A percentile compares a stretch with the other conserved stretches of the same genome.
These are phyloP conservation scores for Ophiostoma novo-ulmi DNA, from an alignment of 2,329 filamentous ascomycete genomes.

Conservation along the genomic window DNA sequence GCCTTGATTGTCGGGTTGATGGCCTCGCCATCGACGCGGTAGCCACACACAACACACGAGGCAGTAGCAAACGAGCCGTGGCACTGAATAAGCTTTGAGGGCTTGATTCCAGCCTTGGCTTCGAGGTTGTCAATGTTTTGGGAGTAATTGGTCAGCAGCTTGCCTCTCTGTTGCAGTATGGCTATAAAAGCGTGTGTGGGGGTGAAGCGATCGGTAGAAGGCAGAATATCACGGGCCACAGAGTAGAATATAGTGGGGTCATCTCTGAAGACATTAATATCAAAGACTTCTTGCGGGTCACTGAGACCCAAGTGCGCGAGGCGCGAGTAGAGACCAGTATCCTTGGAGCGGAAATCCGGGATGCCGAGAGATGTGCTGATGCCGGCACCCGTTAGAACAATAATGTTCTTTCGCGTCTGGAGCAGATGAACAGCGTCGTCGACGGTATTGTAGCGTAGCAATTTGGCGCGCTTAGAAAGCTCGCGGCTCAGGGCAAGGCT, in stretches of 20 bases:
- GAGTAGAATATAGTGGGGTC: conserved; percentile 86
- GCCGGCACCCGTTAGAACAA: conserved; percentile 90
- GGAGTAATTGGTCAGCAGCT: conserved; percentile 93
- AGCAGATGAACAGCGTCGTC: conserved; percentile 81
- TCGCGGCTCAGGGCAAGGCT: conserved; percentile 74
- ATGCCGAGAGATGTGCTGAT: conserved; percentile 97
- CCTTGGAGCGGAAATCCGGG: conserved; percentile 92
- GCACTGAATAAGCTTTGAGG: conserved; percentile 85
- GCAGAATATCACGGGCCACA: conserved; percentile 84
- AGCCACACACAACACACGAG: conserved; percentile 75
- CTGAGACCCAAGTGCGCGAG: conserved; percentile 69
- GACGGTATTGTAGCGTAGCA: conserved; percentile 74
- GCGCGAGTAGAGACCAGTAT: conserved; percentile 84
- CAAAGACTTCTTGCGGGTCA: conserved; percentile 93
- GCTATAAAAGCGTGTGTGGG: conserved; percentile 93
- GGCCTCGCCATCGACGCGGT: conserved; percentile 65
- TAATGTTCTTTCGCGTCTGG: conserved; percentile 69
- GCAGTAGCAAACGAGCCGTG: conserved; percentile 95
- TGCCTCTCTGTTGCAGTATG: conserved; percentile 78
- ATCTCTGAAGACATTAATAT: conserved; percentile 78
- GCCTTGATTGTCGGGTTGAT: conserved; percentile 77
- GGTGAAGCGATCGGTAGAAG: conserved; percentile 71
- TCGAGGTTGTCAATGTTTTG: conserved; percentile 99
- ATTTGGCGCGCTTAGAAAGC: conserved; percentile 73
- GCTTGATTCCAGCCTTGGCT: conserved; percentile 72